A percentile compares a stretch with the other conserved stretches of the same genome.
These are phyloP conservation scores for Fusarium mangiferae DNA, from an alignment of 2,329 filamentous ascomycete species.

Conservation along the genomic window DNA sequence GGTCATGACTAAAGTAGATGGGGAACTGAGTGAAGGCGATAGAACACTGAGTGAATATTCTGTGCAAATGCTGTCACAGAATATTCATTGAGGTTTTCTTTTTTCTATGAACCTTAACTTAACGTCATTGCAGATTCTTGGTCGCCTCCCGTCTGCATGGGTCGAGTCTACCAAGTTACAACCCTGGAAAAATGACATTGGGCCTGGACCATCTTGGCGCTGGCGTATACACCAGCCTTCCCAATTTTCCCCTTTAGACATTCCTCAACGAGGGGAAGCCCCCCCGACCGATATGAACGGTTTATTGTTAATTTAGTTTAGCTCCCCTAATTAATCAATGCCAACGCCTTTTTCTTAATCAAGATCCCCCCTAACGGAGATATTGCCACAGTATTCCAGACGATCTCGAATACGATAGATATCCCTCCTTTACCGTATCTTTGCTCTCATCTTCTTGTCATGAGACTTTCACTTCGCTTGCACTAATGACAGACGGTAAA, in stretches of 20 bases:
- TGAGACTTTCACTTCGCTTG: conserved; percentile 15
- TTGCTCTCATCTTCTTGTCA: conserved; percentile 1
- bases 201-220: conserved; percentile 10
- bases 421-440: background rate
- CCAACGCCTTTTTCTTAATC: conserved; percentile 2
- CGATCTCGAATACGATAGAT: conserved; percentile 13
- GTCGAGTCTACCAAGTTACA: background rate
- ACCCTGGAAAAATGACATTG: background rate
- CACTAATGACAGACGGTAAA: conserved; percentile 20
- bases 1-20: background rate
- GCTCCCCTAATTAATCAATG: conserved; percentile 9
- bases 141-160: background rate
- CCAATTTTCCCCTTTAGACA: conserved; percentile 25
- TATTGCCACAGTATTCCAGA: conserved; percentile 8
- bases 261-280: conserved; percentile 18
- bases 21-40: background rate
- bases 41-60: background rate
- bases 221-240: conserved; percentile 24
- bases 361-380: background rate
- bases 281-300: conserved; percentile 21
- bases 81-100: background rate
- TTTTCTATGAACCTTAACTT: conserved; percentile 1
- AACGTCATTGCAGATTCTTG: conserved; percentile 12
- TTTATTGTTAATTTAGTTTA: conserved; percentile 17
- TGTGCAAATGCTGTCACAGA: background rate